Percentiles rank a stretch among this genome's conserved stretches.
phyloP scores from a whole-genome alignment of 768 basidiomycete species.

The Dacryopinax spathularia region DNA sequence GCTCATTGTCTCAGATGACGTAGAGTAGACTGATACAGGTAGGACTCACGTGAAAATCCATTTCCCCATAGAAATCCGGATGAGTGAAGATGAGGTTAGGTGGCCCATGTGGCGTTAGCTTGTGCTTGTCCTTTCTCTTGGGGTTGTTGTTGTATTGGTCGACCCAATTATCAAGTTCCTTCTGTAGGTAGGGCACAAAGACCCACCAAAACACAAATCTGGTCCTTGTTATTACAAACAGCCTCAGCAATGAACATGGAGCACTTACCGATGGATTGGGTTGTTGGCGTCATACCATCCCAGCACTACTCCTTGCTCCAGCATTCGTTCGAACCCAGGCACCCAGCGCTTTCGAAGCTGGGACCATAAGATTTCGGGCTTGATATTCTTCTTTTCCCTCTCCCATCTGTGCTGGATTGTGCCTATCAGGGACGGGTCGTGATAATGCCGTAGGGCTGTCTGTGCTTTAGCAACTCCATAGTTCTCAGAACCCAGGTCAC shows the following conservation, averaged over 20 bases:
- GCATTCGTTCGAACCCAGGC: neutral
- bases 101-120: neutral
- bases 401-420: conserved; percentile 32
- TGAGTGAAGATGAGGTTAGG: neutral
- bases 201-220: neutral
- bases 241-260: neutral
- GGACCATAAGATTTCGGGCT: conserved; percentile 31
- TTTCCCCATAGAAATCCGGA: too few relatives aligned
- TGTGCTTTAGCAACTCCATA: conserved; percentile 34
- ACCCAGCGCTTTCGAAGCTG: neutral
- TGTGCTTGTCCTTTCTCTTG: too few relatives aligned
- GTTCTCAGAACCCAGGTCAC: conserved; percentile 33
- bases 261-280: neutral
- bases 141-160: neutral
- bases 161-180: neutral
- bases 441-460: conserved; percentile 26
- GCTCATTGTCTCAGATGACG: too few relatives aligned
- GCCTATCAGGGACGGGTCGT: conserved; percentile 27
- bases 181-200: neutral
- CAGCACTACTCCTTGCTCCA: neutral
- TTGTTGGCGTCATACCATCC: neutral
- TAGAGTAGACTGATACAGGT: too few relatives aligned
- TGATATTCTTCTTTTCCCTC: conserved; percentile 28
- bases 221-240: neutral
- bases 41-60: too few relatives aligned